Base-by-base conservation (phyloP, 2,329 filamentous ascomycete species). In the Cladosporium sp. region DNA sequence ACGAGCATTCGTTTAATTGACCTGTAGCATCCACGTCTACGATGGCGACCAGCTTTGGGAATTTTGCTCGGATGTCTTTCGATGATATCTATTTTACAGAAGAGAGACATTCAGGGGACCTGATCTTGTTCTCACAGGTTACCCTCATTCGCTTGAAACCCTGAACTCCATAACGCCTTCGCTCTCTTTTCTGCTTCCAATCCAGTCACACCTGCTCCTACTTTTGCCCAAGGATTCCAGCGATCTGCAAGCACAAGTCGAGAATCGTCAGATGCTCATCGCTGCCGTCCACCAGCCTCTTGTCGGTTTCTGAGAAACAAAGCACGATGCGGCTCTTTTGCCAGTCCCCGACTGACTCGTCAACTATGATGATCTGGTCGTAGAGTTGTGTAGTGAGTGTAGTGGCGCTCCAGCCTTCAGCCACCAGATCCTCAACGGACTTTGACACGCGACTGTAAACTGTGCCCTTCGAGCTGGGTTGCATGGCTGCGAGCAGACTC, bases 341-440 rank as follows among this genome's bases (percentile, higher is more conserved):
- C 14, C 87, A 79, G 74, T 97, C 92, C 0, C 88, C 87, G 28
- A 97, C 89, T 8, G 88, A 85, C 77, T 98, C 95, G 74, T 97
- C 92, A 75, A 87, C 91, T 23, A 78, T 66, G 31, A 97, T 86
- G 44, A 98, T 81, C 29, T 86, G 83, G 78, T 95, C 90, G 74
- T 97, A 98, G 50, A 97, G 82, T 84, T 97, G 93, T 21, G 86
- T 82, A 44, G 98, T 85, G 29, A 97, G 87, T 79, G 98, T 95
- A 7, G 89, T 88, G 28, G 94, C 95, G 77, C 93, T 97, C 94
- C 95, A 99, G 10, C 95, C 95, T 80, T 98, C 95, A 0, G 94
- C 94, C 56, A 98, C 89, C 83, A 99, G 88, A 69, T 97, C 91
- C 72, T 93, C 91, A 5, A 98, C 91, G 6, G 92, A 89, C 69